These are phyloP conservation scores for Mycena rebaudengoi DNA, from an alignment of 768 basidiomycete genomes.

Conservation along the genomic window DNA sequence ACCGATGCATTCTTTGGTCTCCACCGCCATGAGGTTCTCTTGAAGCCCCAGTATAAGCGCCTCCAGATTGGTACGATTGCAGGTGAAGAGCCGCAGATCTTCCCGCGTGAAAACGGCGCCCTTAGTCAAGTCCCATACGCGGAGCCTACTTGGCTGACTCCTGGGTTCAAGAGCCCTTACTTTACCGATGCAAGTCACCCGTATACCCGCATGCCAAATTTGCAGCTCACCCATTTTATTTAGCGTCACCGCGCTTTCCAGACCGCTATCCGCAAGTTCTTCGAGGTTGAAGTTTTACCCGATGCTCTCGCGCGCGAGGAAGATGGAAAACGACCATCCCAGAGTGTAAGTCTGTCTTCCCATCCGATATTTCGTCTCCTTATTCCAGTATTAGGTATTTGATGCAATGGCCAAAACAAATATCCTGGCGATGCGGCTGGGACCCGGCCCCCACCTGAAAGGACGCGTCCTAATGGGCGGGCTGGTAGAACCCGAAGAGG, in stretches of 20 bases:
- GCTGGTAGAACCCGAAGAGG: too few relatives aligned
- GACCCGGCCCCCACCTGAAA: constrained; percentile 90
- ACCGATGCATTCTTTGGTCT: constrained; percentile 52
- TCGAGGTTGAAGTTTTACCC: constrained; percentile 73
- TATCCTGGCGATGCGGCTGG: constrained; percentile 91
- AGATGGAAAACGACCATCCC: constrained; percentile 71
- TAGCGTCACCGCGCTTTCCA: constrained; percentile 73
- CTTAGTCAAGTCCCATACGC: constrained; percentile 78
- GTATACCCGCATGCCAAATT: constrained; percentile 55
- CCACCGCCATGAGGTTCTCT: constrained; percentile 50
- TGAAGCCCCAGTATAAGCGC: constrained; percentile 55
- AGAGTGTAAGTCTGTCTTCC: too few relatives aligned
- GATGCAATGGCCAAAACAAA: constrained; percentile 74
- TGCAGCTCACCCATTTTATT: background rate
- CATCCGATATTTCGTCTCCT: too few relatives aligned
- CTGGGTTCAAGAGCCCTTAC: constrained; percentile 22
- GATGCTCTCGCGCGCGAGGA: constrained; percentile 66
- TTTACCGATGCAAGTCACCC: constrained; percentile 67
- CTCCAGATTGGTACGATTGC: constrained; percentile 69
- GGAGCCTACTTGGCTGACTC: constrained; percentile 72
- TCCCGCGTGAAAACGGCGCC: constrained; percentile 53
- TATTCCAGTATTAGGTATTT: too few relatives aligned
- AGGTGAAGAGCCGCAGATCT: constrained; percentile 61
- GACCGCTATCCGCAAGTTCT: constrained; percentile 71
- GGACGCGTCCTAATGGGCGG: constrained; percentile 84